These are phyloP conservation scores for Linderina pennispora DNA, from an alignment of 192 early-diverging fungal species.

Conservation along the genomic window DNA sequence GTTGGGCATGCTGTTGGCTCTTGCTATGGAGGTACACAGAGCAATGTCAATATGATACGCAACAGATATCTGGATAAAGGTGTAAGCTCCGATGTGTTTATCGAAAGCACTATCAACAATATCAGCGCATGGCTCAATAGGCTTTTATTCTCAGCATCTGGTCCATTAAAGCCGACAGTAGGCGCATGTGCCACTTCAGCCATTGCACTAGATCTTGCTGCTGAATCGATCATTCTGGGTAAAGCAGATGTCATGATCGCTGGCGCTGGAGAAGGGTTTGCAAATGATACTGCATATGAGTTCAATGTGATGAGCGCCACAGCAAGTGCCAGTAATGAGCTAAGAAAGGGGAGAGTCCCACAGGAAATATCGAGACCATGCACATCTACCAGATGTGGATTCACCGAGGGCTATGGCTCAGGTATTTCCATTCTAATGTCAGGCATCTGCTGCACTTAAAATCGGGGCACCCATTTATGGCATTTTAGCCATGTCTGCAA, in stretches of 20 bases:
- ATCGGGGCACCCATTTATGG: slow-evolving; percentile 85
- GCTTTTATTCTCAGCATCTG: slow-evolving; percentile 56
- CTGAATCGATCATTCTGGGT: slow-evolving; percentile 73
- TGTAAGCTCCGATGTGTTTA: slow-evolving; percentile 80
- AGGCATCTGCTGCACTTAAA: slow-evolving; percentile 68
- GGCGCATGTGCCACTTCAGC: slow-evolving; percentile 86
- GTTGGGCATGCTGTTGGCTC: slow-evolving; percentile 80
- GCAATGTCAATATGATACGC: slow-evolving; percentile 64
- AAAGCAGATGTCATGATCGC: slow-evolving; percentile 84
- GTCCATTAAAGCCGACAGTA: slow-evolving; percentile 41
- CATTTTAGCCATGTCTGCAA: slow-evolving; percentile 76
- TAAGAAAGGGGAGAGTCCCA: slow-evolving; percentile 76
- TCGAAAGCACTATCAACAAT: slow-evolving; percentile 90
- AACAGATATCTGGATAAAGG: slow-evolving; percentile 70
- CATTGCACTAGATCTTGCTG: slow-evolving; percentile 79
- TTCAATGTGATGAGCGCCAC: slow-evolving; percentile 95
- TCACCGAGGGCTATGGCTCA: slow-evolving; percentile 87
- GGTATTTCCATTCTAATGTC: slow-evolving; percentile 82
- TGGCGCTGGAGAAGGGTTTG: slow-evolving; percentile 83
- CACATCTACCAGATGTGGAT: slow-evolving; percentile 75
- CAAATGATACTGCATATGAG: slow-evolving; percentile 81
- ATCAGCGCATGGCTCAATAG: slow-evolving; percentile 91
- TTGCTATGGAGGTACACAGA: slow-evolving; percentile 77
- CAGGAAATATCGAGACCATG: slow-evolving; percentile 82
- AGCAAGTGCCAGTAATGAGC: slow-evolving; percentile 73